Evolutionary conservation across 768 basidiomycete genomes (phyloP).

Genomic region (Cyclocybe aegerita): DNA sequence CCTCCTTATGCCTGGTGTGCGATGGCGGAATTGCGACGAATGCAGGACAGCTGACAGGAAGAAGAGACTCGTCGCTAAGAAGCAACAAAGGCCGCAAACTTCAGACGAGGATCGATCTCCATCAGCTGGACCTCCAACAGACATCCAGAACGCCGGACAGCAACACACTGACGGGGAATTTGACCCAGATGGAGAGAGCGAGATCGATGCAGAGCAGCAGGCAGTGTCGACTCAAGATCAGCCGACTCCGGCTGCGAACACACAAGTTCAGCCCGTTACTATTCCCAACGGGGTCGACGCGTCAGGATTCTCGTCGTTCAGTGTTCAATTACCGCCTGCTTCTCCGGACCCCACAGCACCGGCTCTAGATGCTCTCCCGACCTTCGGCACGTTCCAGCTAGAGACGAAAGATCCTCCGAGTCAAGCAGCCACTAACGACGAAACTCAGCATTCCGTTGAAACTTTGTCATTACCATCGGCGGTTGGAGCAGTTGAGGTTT

Average conservation of each 20-base stretch:
- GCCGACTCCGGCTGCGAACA: background rate
- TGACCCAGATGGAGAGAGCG: slow-evolving; percentile 11
- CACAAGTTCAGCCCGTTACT: background rate
- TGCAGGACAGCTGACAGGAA: slow-evolving; percentile 35
- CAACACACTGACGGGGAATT: background rate
- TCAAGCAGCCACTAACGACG: too few relatives aligned
- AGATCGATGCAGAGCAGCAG: slow-evolving; percentile 3
- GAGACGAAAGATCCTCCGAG: too few relatives aligned
- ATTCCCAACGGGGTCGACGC: too few relatives aligned
- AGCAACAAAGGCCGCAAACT: too few relatives aligned
- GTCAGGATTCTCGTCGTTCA: too few relatives aligned
- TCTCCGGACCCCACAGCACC: background rate
- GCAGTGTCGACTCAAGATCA: background rate
- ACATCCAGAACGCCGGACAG: background rate
- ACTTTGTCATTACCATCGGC: too few relatives aligned
- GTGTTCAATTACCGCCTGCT: background rate
- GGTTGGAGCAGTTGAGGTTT: too few relatives aligned
- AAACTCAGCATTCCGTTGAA: too few relatives aligned
- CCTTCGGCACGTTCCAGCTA: background rate
- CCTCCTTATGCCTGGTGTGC: slow-evolving; percentile 36
- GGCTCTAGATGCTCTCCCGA: background rate
- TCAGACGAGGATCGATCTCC: too few relatives aligned
- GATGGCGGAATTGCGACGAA: slow-evolving; percentile 50
- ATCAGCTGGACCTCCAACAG: too few relatives aligned
- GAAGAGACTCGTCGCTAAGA: too few relatives aligned